phyloP scores from a whole-genome alignment of 352 stramenopile species.

The Thraustotheca clavata region DNA sequence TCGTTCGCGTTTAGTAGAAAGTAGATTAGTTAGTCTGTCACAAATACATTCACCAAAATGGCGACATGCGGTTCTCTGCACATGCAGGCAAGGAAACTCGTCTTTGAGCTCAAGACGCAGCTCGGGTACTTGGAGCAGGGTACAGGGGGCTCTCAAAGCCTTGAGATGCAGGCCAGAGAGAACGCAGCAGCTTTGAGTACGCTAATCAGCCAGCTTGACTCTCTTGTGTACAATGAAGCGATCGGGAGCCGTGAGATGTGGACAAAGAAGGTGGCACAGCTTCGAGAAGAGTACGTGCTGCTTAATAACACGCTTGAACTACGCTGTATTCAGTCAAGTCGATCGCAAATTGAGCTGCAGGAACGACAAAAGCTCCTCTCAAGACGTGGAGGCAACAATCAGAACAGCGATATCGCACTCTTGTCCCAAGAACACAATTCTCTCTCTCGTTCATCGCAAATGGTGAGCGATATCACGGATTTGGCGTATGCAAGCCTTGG shows the following conservation, averaged over 20 bases:
- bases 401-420: conserved; percentile 7
- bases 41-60: not conserved
- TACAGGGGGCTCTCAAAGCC: conserved; percentile 43
- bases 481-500: conserved; percentile 64
- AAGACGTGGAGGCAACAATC: conserved; percentile 24
- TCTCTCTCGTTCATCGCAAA: conserved; percentile 64
- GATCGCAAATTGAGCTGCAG: conserved; percentile 51
- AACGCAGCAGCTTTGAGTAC: conserved; percentile 69
- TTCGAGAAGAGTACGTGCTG: conserved; percentile 58
- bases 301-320: conserved; percentile 64
- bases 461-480: conserved; percentile 71
- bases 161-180: conserved; percentile 53
- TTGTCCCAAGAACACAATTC: conserved; percentile 60
- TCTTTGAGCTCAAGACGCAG: conserved; percentile 87
- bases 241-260: conserved; percentile 58
- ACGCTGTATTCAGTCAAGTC: conserved; percentile 61
- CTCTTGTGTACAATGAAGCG: conserved; percentile 43
- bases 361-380: conserved; percentile 71
- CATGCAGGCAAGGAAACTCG: conserved; percentile 69
- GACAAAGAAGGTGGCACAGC: conserved; percentile 67
- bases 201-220: conserved; percentile 76
- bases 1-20: not conserved
- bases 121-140: conserved; percentile 75
- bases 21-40: too few relatives aligned
- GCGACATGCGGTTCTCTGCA: conserved; percentile 57